phyloP scores from a whole-genome alignment of 257 asterid species.

The Solanum lycopersicoides region DNA sequence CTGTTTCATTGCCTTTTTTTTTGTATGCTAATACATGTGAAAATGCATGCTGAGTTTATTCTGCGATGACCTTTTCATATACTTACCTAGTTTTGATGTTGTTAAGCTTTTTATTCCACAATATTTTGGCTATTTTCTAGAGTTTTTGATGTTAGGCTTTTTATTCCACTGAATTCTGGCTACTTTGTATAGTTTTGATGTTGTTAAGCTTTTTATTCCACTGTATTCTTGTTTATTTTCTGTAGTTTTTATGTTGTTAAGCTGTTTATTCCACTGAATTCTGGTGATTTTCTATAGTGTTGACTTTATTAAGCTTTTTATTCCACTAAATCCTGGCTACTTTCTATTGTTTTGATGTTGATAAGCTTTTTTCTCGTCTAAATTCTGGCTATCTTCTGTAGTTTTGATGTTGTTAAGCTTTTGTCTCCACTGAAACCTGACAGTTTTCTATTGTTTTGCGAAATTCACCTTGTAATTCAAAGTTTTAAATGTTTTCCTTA shows the following conservation, averaged over 20 bases:
- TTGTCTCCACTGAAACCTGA: background rate
- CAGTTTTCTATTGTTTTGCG: background rate
- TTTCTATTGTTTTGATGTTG: background rate
- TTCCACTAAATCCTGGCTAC: background rate
- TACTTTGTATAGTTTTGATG: background rate
- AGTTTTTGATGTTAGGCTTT: background rate
- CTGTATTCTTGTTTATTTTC: background rate
- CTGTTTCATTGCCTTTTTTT: background rate
- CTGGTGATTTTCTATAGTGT: background rate
- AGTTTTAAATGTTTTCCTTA: background rate
- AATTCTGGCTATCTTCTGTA: background rate
- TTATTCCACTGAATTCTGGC: background rate
- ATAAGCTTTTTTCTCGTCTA: background rate
- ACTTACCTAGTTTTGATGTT: background rate
- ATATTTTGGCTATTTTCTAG: background rate
- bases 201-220: background rate
- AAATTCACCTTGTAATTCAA: background rate
- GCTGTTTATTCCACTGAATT: background rate
- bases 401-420: background rate
- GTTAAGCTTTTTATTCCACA: background rate
- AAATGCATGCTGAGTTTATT: background rate
- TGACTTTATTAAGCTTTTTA: background rate
- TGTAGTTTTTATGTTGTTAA: background rate
- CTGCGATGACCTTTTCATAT: background rate
- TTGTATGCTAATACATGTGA: background rate